phyloP scores from a whole-genome alignment of 306 rosid species.

The Cucurbita argyrosperma region DNA sequence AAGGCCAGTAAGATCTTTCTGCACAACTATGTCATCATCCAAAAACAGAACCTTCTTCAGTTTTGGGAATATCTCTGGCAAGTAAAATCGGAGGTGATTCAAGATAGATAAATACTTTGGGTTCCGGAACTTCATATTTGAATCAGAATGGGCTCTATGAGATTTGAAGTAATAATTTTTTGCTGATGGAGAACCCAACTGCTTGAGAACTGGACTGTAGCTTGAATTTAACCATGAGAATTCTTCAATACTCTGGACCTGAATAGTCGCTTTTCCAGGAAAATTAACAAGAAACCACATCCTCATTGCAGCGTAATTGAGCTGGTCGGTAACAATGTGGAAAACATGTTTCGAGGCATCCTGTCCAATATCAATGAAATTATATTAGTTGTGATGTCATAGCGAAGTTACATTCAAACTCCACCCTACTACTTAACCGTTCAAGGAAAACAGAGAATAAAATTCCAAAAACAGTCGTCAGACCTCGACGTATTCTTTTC shows the following conservation, averaged over 20 bases:
- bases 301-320: conserved; percentile 12
- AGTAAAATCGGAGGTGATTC: conserved; percentile 15
- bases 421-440: neutral
- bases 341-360: conserved; percentile 11
- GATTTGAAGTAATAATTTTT: conserved; percentile 7
- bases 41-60: conserved; percentile 9
- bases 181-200: neutral
- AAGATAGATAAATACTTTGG: conserved; percentile 11
- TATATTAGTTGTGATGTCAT: neutral
- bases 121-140: conserved; percentile 4
- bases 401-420: neutral
- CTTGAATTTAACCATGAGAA: conserved; percentile 11
- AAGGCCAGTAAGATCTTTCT: conserved; percentile 9
- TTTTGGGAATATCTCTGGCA: conserved; percentile 13
- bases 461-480: neutral
- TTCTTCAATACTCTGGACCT: conserved; percentile 10
- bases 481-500: neutral
- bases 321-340: conserved; percentile 9
- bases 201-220: conserved; percentile 9
- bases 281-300: conserved; percentile 7
- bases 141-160: conserved; percentile 2
- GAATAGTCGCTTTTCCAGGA: conserved; percentile 4
- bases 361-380: neutral
- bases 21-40: conserved; percentile 13
- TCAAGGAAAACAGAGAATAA: neutral